These are phyloP conservation scores for Lepidium africanum DNA, from an alignment of 345 rosid genomes.

Conservation along the genomic window DNA sequence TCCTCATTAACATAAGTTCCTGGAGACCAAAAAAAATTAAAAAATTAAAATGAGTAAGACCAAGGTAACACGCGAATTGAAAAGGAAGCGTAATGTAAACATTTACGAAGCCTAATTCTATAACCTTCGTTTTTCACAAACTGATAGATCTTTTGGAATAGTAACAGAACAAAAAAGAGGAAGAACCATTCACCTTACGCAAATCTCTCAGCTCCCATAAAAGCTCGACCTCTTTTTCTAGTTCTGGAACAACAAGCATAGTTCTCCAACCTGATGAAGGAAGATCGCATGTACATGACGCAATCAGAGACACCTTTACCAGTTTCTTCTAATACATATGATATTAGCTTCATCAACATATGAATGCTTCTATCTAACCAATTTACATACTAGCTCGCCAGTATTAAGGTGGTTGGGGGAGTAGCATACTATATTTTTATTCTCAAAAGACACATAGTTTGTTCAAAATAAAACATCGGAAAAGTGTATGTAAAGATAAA, in stretches of 20 bases:
- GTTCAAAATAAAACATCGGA: neutral
- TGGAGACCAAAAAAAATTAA: slow-evolving; percentile 23
- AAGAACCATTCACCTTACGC: slow-evolving; percentile 54
- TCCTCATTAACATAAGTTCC: slow-evolving; percentile 72
- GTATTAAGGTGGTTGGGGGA: neutral
- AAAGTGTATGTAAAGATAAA: neutral
- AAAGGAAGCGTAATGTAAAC: neutral
- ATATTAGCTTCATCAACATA: neutral
- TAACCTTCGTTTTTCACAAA: neutral
- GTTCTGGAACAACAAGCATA: slow-evolving; percentile 97
- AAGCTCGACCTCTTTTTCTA: slow-evolving; percentile 86
- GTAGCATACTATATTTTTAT: neutral
- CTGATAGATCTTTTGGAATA: neutral
- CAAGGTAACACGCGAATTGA: neutral
- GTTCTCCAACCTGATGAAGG: slow-evolving; percentile 83
- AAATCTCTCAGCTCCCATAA: slow-evolving; percentile 66
- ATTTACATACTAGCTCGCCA: neutral
- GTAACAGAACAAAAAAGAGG: neutral
- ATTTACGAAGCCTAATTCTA: neutral
- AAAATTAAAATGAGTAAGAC: neutral
- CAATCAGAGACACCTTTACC: neutral
- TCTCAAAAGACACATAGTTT: neutral
- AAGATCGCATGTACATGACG: neutral
- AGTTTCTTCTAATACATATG: neutral
- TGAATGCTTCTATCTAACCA: neutral